Evolutionary conservation across 257 asterid species (phyloP).

Genomic region (Solanum bulbocastanum): DNA sequence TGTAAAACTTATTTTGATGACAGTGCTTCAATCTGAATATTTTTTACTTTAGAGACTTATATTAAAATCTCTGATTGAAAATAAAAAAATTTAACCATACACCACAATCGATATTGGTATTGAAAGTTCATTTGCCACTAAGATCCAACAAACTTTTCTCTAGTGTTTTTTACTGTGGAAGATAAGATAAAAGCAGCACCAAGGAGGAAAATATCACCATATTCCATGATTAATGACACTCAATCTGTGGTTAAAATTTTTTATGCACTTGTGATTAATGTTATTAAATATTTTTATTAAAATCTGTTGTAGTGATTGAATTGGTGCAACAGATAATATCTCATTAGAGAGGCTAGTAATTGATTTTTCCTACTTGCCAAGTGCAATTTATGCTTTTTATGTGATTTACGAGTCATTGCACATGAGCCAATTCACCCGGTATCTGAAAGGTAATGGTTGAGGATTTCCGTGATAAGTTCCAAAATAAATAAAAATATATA

Average conservation of each 20-base stretch:
- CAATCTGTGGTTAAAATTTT: not conserved
- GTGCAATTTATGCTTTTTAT: not conserved
- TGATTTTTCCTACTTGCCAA: not conserved
- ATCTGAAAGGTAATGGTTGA: no score
- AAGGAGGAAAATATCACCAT: not conserved
- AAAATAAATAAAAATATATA: no score
- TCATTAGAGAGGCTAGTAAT: not conserved
- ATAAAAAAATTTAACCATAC: no score
- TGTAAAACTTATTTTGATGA: no score
- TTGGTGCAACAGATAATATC: not conserved
- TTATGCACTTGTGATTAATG: no score
- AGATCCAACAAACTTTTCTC: not conserved
- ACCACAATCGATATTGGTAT: not conserved
- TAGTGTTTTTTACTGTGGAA: not conserved
- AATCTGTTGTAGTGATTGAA: no score
- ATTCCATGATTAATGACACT: not conserved
- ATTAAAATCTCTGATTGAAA: not conserved
- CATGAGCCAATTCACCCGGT: accelerated
- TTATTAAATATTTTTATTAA: no score
- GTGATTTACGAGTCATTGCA: not conserved
- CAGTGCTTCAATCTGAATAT: no score
- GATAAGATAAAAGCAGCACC: not conserved
- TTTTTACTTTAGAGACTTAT: no score
- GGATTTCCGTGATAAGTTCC: no score
- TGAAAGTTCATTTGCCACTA: not conserved